Percentiles rank a stretch among this genome's conserved stretches.
phyloP scores from a whole-genome alignment of 768 basidiomycete species.

The Favolaschia claudopus region DNA sequence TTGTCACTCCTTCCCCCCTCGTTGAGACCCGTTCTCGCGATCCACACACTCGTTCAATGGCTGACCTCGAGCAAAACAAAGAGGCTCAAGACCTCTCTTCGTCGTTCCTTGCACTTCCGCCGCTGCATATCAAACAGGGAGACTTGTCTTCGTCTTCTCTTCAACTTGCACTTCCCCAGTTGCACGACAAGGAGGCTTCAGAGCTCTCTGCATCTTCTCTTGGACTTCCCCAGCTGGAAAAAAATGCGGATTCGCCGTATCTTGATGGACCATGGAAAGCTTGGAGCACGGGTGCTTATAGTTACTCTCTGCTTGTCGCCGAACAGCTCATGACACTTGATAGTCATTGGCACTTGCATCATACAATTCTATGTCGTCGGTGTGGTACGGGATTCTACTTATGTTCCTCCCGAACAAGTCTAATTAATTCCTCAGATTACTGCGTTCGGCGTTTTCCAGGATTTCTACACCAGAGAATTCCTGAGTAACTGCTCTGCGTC shows the following conservation, averaged over 20 bases:
- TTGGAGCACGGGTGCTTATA: constrained; percentile 6
- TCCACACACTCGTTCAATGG: too few species aligned
- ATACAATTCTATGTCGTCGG: constrained; percentile 16
- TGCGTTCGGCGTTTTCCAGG: constrained; percentile 15
- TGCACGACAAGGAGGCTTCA: too few species aligned
- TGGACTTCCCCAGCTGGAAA: too few species aligned
- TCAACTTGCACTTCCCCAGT: too few species aligned
- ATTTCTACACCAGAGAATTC: constrained; percentile 15
- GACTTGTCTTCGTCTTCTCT: too few species aligned
- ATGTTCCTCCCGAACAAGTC: neutral
- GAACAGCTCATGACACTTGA: neutral
- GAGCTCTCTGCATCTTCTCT: too few species aligned
- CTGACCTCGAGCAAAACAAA: too few species aligned
- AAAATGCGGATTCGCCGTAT: constrained; percentile 6
- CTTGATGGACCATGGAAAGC: constrained; percentile 9
- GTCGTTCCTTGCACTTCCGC: too few species aligned
- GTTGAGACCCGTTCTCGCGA: too few species aligned
- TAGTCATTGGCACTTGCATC: constrained; percentile 12
- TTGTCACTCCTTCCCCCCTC: too few species aligned
- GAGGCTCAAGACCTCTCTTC: too few species aligned
- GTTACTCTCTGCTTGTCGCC: neutral
- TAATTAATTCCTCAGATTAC: constrained; percentile 10
- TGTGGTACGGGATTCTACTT: neutral
- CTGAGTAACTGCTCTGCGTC: constrained; percentile 14
- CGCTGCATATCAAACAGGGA: too few species aligned